Conservation (phyloP, 2,329 filamentous ascomycete genomes). For the Aspergillus sclerotialis region DNA sequence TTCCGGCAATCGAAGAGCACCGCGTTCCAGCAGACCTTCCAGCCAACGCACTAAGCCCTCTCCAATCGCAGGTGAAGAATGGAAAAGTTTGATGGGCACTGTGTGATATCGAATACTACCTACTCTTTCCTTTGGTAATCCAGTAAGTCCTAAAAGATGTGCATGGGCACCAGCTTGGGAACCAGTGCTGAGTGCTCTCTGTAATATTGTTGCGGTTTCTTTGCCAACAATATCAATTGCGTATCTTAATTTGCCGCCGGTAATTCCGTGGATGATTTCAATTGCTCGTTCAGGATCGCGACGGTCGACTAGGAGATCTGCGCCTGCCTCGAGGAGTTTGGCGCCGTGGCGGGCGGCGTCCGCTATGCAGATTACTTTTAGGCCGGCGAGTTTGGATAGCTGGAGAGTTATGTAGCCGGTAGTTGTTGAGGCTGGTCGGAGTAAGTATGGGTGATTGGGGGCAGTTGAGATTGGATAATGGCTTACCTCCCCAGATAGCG, state of each 20-base stretch:
- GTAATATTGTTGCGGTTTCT: constrained; percentile 54
- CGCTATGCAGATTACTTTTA: constrained; percentile 59
- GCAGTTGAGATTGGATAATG: neutral
- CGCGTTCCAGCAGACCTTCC: constrained; percentile 54
- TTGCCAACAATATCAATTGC: constrained; percentile 62
- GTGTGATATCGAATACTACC: constrained; percentile 51
- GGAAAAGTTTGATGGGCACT: constrained; percentile 70
- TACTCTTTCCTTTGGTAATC: constrained; percentile 53
- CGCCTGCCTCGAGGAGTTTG: constrained; percentile 45
- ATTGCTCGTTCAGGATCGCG: constrained; percentile 60
- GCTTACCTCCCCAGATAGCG: constrained; percentile 63
- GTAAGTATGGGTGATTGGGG: neutral
- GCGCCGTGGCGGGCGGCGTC: constrained; percentile 61
- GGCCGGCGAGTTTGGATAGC: constrained; percentile 58
- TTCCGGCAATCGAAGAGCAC: constrained; percentile 53
- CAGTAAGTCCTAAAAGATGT: constrained; percentile 63
- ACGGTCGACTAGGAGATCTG: constrained; percentile 64
- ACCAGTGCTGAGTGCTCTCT: constrained; percentile 50
- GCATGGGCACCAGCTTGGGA: constrained; percentile 22
- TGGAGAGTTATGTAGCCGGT: constrained; percentile 62
- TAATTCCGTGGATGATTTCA: constrained; percentile 55
- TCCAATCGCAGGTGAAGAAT: constrained; percentile 59
- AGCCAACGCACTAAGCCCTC: constrained; percentile 59
- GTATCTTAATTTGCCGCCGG: constrained; percentile 54
- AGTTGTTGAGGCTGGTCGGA: constrained; percentile 52